Percentiles rank a stretch among this genome's conserved stretches.
Evolutionary conservation across 768 basidiomycete genomes (phyloP).

Genomic region (Leucosporidium scottii): DNA sequence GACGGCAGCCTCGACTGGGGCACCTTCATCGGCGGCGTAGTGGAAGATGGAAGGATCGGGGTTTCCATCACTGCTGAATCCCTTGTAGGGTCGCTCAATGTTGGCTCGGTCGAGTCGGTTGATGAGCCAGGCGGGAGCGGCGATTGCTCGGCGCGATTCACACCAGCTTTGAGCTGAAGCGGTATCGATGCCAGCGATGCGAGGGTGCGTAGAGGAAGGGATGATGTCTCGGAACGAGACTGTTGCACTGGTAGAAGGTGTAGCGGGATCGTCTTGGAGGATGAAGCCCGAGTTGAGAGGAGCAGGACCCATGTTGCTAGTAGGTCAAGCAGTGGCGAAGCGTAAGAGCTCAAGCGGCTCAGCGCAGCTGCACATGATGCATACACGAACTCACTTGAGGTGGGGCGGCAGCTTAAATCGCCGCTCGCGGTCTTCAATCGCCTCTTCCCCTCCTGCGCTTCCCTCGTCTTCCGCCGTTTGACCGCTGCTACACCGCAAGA

Average conservation of each 20-base stretch:
- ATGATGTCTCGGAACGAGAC: slow-evolving; percentile 2
- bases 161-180: slow-evolving; percentile 34
- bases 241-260: not conserved
- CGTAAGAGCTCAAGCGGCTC: no score
- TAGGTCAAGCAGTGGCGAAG: not conserved
- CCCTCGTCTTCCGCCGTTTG: not conserved
- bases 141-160: slow-evolving; percentile 28
- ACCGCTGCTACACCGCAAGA: not conserved
- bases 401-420: no score
- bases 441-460: not conserved
- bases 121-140: slow-evolving; percentile 37
- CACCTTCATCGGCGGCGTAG: slow-evolving; percentile 37
- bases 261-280: slow-evolving; percentile 6
- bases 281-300: slow-evolving; percentile 4
- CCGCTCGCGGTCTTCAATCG: no score
- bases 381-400: no score
- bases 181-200: slow-evolving; percentile 32
- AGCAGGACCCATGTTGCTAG: not conserved
- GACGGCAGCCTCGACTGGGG: slow-evolving; percentile 34
- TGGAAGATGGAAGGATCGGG: slow-evolving; percentile 28
- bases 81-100: slow-evolving; percentile 34
- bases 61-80: slow-evolving; percentile 34
- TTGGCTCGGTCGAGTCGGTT: slow-evolving; percentile 32
- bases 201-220: not conserved
- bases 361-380: no score